Evolutionary conservation across 768 basidiomycete genomes (phyloP), one percentile per base, ranked within the genome.

Genomic region (Thelephora aurantiotincta): DNA sequence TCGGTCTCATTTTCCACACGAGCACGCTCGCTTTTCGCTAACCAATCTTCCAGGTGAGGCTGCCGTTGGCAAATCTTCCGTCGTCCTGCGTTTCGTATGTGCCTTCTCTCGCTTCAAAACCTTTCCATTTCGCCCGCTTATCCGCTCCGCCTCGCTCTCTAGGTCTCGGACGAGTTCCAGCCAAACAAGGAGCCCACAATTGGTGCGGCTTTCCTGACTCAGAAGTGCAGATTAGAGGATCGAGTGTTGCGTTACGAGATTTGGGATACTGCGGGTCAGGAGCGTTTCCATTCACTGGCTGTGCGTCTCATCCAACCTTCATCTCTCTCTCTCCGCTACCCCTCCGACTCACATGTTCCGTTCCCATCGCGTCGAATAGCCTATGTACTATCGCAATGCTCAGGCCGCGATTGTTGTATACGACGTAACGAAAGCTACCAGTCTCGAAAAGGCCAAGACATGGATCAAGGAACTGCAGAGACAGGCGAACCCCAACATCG

Each of bases 381-480:
- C 96, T 42, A 98, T 98, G 94, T 96, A 96, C 64, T 97, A 96
- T 65, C 87, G 96, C 58, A 97, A 98, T 58, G 91, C 94, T 6
- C 89, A 93, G 63, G 93, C 94, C 3, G 94, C 94, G 30, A 92
- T 98, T 36, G 96, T 99, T 7, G 94, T 98, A 16, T 98, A 97
- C 64, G 96, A 98, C 62, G 81, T 98, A 48, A 98, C 94, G 44
- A 96, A 97, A 66, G 86, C 89, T 41, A 76, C 84, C 49, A 94
- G 91, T 58, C 73, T 99, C 50, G 94, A 98, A 65, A 98, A 98
- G 65, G 96, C 96, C 47, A 97, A 98, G 71, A 91, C 93, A 26
- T 99, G 96, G 96, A 92, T 99, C 50, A 97, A 96, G 69, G 96
- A 99, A 66, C 74, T 99, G 19, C 96, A 99, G 63, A 80, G 96